These are phyloP conservation scores for Zelopaecilomyces penicillatus DNA, from an alignment of 2,329 filamentous ascomycete species.

Conservation along the genomic window DNA sequence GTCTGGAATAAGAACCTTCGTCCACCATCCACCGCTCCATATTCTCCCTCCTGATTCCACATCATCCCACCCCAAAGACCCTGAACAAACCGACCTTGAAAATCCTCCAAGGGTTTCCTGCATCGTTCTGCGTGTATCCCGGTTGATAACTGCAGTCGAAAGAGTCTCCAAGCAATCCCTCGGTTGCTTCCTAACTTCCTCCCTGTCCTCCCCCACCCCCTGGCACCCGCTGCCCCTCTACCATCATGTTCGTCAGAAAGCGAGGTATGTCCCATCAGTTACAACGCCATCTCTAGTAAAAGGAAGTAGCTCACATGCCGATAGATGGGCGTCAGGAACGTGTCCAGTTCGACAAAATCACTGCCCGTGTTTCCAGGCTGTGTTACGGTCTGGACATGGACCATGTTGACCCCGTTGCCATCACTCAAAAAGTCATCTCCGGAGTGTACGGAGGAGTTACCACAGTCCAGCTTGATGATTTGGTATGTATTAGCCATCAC, in stretches of 20 bases:
- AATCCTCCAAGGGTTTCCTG: conserved; percentile 1
- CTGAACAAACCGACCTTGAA: conserved; percentile 5
- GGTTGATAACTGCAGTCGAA: conserved; percentile 16
- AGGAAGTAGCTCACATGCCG: conserved; percentile 18
- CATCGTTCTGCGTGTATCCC: conserved; percentile 13
- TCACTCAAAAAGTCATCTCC: conserved; percentile 98
- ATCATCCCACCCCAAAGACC: conserved; percentile 10
- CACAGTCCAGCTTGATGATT: conserved; percentile 90
- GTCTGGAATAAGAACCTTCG: conserved; percentile 28
- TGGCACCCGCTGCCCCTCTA: conserved; percentile 15
- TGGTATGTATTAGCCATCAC: conserved; percentile 52
- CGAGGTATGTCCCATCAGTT: conserved; percentile 39
- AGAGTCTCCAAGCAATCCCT: conserved; percentile 11
- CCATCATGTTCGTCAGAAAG: conserved; percentile 55
- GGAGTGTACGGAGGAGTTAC: conserved; percentile 98
- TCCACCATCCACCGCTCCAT: conserved; percentile 14
- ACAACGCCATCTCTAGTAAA: not conserved
- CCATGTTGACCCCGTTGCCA: conserved; percentile 94
- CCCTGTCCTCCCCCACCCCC: conserved; percentile 12
- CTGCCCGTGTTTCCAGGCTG: conserved; percentile 89
- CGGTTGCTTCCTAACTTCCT: conserved; percentile 12
- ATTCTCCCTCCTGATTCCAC: conserved; percentile 6
- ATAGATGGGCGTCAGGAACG: conserved; percentile 98
- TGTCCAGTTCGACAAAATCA: conserved; percentile 99
- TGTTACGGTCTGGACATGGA: conserved; percentile 94